Evolutionary conservation across 208 protist species (phyloP).

Genomic region (Wallacemonas sp.): DNA sequence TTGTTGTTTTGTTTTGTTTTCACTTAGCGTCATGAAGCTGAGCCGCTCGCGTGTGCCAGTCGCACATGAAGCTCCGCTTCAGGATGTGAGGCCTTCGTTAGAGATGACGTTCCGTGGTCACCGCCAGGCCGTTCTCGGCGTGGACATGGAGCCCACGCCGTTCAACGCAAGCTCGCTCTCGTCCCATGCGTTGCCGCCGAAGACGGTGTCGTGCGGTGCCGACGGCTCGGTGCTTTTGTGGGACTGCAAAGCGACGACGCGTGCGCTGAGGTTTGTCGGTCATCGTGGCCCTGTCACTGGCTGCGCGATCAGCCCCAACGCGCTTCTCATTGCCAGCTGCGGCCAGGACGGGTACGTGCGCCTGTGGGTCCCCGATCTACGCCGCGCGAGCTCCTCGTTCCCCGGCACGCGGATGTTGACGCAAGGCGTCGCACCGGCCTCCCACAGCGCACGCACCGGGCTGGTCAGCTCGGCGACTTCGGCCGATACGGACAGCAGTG

Average conservation of each 20-base stretch:
- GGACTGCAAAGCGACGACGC: constrained; percentile 61
- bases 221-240: constrained; percentile 89
- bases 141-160: constrained; percentile 36
- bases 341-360: constrained; percentile 86
- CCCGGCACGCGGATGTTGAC: constrained; percentile 6
- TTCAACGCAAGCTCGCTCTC: neutral
- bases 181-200: constrained; percentile 18
- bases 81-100: constrained; percentile 37
- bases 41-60: neutral
- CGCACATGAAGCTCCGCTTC: neutral
- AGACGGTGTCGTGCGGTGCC: constrained; percentile 58
- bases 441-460: too few species aligned
- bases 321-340: constrained; percentile 60
- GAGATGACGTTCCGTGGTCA: constrained; percentile 81
- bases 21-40: neutral
- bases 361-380: constrained; percentile 67
- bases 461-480: too few species aligned
- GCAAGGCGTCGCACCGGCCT: neutral
- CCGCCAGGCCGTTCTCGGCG: constrained; percentile 49
- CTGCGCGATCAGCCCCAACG: constrained; percentile 41
- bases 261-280: constrained; percentile 74
- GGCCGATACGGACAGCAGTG: constrained; percentile 7
- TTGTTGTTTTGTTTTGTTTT: neutral
- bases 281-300: constrained; percentile 77
- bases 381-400: constrained; percentile 27